Conservation (phyloP, 2,329 filamentous ascomycete genomes). For the Setomelanomma holmii region DNA sequence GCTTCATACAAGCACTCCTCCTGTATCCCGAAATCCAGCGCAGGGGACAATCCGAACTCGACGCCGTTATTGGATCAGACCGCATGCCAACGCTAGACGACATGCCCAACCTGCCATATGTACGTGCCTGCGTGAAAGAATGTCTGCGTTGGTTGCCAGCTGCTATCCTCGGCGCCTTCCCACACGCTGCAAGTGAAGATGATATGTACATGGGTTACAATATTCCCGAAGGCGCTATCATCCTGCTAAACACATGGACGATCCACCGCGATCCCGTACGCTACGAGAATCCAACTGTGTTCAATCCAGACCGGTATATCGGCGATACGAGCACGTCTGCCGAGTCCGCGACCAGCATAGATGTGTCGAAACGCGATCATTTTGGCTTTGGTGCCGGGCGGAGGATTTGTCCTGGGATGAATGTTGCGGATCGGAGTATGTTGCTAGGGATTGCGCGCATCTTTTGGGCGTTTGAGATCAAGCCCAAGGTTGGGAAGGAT, state of each 20-base stretch:
- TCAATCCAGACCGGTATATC: constrained; percentile 51
- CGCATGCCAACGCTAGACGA: constrained; percentile 43
- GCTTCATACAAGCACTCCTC: constrained; percentile 52
- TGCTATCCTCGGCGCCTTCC: constrained; percentile 56
- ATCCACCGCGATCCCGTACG: constrained; percentile 56
- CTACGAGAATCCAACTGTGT: constrained; percentile 48
- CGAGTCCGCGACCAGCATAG: neutral
- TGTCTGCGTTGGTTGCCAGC: constrained; percentile 64
- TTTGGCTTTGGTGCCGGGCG: constrained; percentile 46
- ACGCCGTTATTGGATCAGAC: constrained; percentile 45
- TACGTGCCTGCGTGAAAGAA: constrained; percentile 63
- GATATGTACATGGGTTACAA: constrained; percentile 55
- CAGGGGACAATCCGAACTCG: constrained; percentile 57
- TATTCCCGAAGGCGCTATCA: constrained; percentile 55
- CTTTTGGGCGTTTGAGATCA: constrained; percentile 39
- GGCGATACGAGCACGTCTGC: constrained; percentile 23
- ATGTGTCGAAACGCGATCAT: constrained; percentile 28
- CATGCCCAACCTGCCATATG: constrained; percentile 55
- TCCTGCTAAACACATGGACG: constrained; percentile 59
- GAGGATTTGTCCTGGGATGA: constrained; percentile 41
- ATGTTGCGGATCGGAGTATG: constrained; percentile 36
- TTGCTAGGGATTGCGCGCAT: constrained; percentile 32
- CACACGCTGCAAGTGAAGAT: constrained; percentile 54
- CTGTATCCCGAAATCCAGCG: constrained; percentile 55
- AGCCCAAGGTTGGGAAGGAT: neutral